Base-by-base conservation (phyloP, 768 basidiomycete species). In the Boletus rubescentipes region DNA sequence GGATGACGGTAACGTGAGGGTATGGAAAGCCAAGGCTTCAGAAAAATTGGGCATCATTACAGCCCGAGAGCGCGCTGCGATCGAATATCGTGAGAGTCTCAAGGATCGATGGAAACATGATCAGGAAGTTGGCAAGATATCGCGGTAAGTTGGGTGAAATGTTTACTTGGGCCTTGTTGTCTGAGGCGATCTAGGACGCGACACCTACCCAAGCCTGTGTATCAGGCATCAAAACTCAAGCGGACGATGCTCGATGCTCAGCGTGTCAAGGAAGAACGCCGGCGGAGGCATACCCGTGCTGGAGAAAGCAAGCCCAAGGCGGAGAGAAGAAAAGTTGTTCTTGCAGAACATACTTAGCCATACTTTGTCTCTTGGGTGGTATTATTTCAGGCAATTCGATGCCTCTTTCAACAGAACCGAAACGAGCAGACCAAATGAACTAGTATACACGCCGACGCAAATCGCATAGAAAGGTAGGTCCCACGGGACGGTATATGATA, bases 21-120 rank as follows among this genome's bases (percentile, higher is more conserved):
- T 98, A 65, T 97, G 95, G 95, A 98, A 98, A 69, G 86, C 91
- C 20, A 89, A 90, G 53, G 92, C 95, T 1, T 87, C 90, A 0
- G 93, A 94, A 61, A 95, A 91, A 69, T 77, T 99, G 34, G 97
- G 96, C 9, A 82, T 97, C 29, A 75, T 98, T 59, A 93, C 92
- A 48, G 87, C 91, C 15, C 80, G 93, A 51, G 96, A 98, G 68
- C 82, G 92, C 41, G 91, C 93, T 3, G 84, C 89, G 9, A 89
- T 95, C 59, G 95, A 98, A 70, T 98, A 98, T 74, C 79, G 97
- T 20, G 86, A 91, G 34, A 87, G 82, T 56, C 84, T 99, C 54
- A 85, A 88, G 67, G 84, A 93, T 60, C 79, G 90, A 60, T 99
- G 95, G 94, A 88, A 87, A 68, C 79, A 85, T 58, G 93, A 96